Base-by-base conservation (phyloP, 805 yeast species). In the Schwanniomyces vanrijiae region DNA sequence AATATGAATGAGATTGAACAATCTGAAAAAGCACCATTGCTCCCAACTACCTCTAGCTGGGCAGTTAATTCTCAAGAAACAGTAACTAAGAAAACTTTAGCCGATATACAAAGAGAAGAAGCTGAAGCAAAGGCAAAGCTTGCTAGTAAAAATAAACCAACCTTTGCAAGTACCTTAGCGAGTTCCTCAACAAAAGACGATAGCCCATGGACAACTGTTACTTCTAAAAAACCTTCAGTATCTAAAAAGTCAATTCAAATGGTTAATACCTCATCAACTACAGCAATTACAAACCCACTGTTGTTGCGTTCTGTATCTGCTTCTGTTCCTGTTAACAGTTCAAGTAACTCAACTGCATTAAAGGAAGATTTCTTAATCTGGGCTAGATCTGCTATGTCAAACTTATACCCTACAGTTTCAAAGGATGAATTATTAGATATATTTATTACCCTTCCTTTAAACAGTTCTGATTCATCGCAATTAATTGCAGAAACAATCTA, bases 401-500 rank as follows among this genome's bases (percentile, higher is more conserved):
- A 78, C 50, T 73, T 92, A 62, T 84, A 88, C 61, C 78, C 84
- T 8, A 84, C 88, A 14, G 90, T 91, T 35, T 84, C 90, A 37
- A 77, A 77, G 41, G 88, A 85, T 52, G 96, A 88, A 61, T 82
- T 94, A 37, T 72, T 92, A 42, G 84, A 86, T 46, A 84, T 94
- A 61, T 77, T 94, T 57, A 71, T 91, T 51, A 84, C 90, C 50
- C 77, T 92, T 51, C 97, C 97, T 29, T 68, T 78, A n/a, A 64
- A 61, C 42, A 80, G 83, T 34, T 56, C 76, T 5, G 96, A 90
- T 55, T 82, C 96, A 0, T 75, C 78, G 42, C 96, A 85, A 63
- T 88, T 92, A 62, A 90, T 92, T 61, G 86, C 96, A 1, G 99
- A 92, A 60, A 89, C 97, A 10, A 83, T 92, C 48, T 90, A 90